These are phyloP conservation scores for Fusarium torulosum DNA, from an alignment of 2,329 filamentous ascomycete genomes.

Conservation along the genomic window DNA sequence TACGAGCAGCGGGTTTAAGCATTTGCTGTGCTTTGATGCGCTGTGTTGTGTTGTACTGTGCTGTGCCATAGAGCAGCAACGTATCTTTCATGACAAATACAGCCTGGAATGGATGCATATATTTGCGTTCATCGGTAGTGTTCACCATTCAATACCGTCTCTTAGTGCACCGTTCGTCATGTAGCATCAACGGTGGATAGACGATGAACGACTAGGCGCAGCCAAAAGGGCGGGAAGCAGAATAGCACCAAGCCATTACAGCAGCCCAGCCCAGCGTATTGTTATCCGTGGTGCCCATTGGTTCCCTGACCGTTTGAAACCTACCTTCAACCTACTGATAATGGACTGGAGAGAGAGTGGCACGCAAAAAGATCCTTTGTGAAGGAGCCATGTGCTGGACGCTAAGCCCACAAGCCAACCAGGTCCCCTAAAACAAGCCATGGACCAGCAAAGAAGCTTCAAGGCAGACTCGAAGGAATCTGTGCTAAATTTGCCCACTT, in stretches of 20 bases:
- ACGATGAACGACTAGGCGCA: constrained; percentile 39
- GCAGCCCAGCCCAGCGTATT: constrained; percentile 2
- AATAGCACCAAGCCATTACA: constrained; percentile 21
- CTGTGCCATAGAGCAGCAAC: constrained; percentile 15
- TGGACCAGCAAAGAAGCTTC: constrained; percentile 23
- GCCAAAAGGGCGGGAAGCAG: constrained; percentile 32
- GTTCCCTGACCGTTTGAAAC: constrained; percentile 21
- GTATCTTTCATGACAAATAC: constrained; percentile 29
- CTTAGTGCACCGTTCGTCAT: constrained; percentile 20
- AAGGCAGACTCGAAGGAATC: constrained; percentile 38
- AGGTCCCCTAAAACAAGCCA: constrained; percentile 24
- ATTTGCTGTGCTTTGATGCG: neutral
- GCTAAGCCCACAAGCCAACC: constrained; percentile 25
- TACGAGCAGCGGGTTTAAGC: neutral
- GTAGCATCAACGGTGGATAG: constrained; percentile 44
- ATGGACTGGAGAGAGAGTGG: neutral
- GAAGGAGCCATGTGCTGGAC: constrained; percentile 1
- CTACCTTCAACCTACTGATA: constrained; percentile 3
- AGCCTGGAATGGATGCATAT: constrained; percentile 31
- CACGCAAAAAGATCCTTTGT: constrained; percentile 26
- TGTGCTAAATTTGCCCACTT: constrained; percentile 42
- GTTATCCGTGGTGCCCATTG: neutral
- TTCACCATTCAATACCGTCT: neutral
- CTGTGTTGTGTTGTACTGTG: neutral
- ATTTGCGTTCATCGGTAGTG: constrained; percentile 10